A percentile compares a stretch with the other conserved stretches of the same genome.
Conservation (phyloP, 2,329 filamentous ascomycete species). For the Cladosporium sp. region DNA sequence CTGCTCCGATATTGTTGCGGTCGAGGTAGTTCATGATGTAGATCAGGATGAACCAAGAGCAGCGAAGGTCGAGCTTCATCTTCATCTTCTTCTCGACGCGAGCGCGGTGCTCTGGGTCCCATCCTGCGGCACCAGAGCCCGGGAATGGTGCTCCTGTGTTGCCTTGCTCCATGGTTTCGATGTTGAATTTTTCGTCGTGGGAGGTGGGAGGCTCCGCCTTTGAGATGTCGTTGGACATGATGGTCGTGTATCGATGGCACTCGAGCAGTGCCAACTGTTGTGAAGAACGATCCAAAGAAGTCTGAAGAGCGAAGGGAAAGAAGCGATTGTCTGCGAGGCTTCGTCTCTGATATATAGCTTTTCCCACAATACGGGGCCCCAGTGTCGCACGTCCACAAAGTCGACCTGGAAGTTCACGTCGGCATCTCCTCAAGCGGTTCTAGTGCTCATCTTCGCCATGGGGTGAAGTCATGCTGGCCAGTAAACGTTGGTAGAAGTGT, state of each 20-base stretch:
- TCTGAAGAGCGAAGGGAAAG: neutral
- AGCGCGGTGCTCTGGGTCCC: slow-evolving; percentile 8
- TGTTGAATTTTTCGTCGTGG: slow-evolving; percentile 8
- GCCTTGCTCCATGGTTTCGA: slow-evolving; percentile 11
- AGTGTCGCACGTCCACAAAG: neutral
- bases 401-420: neutral
- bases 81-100: slow-evolving; percentile 12
- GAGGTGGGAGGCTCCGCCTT: slow-evolving; percentile 2
- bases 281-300: neutral
- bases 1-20: slow-evolving; percentile 17
- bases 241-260: neutral
- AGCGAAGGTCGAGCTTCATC: slow-evolving; percentile 1
- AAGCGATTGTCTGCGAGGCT: neutral
- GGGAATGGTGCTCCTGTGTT: neutral
- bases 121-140: slow-evolving; percentile 7
- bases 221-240: slow-evolving; percentile 9
- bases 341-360: neutral
- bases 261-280: slow-evolving; percentile 5
- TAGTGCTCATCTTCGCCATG: neutral
- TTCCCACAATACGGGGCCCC: neutral
- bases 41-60: neutral
- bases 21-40: slow-evolving; percentile 20
- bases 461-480: no score
- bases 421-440: slow-evolving; percentile 3
- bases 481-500: no score